These are phyloP conservation scores for Vitis hybrid DNA, from an alignment of 177 flowering plant species.

Conservation along the genomic window DNA sequence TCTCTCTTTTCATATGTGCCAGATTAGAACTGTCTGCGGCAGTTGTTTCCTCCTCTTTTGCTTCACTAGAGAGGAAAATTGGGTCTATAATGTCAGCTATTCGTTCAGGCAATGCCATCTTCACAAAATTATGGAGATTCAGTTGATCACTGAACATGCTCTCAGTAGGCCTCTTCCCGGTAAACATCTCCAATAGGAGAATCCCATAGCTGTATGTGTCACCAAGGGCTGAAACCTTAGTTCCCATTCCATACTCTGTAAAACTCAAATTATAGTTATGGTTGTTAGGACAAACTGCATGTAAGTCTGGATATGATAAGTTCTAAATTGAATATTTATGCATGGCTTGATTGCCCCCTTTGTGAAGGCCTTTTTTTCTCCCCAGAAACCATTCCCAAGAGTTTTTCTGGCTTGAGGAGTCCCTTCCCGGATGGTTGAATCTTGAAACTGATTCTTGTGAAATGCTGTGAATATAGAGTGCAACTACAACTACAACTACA, in stretches of 20 bases:
- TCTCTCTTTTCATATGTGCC: constrained; percentile 7
- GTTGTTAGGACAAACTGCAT: not conserved
- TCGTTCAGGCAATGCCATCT: constrained; percentile 3
- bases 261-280: not conserved
- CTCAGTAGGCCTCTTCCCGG: constrained; percentile 15
- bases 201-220: constrained; percentile 18
- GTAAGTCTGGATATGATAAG: no score
- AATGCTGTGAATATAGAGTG: no score
- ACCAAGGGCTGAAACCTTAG: constrained; percentile 8
- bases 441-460: no score
- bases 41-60: not conserved
- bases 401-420: no score
- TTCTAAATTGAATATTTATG: no score
- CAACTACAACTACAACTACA: not conserved
- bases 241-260: constrained; percentile 17
- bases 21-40: not conserved
- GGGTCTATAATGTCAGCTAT: constrained; percentile 4
- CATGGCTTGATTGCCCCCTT: no score
- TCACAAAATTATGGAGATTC: constrained; percentile 5
- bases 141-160: constrained; percentile 6
- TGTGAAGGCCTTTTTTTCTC: no score
- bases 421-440: no score
- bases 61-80: not conserved
- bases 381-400: no score
- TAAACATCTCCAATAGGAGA: constrained; percentile 14